A percentile compares a stretch with the other conserved stretches of the same genome.
Evolutionary conservation across 371 early-diverging fungal species (phyloP).

Genomic region (Mucor indicus): DNA sequence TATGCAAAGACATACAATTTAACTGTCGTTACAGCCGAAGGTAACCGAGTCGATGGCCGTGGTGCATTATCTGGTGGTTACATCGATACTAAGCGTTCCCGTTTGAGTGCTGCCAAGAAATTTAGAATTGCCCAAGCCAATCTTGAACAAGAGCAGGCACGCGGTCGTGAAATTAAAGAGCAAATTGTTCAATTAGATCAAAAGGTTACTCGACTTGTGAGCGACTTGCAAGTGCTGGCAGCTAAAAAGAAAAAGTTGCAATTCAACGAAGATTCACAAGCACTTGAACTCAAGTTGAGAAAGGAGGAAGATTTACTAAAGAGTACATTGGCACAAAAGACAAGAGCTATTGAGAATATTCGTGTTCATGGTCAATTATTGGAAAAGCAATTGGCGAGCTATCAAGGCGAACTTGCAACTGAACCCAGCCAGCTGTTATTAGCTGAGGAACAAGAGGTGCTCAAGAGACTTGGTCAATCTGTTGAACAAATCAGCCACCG

Average conservation of each 20-base stretch:
- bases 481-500: constrained; percentile 55
- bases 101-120: constrained; percentile 69
- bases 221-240: constrained; percentile 48
- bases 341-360: constrained; percentile 36
- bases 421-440: constrained; percentile 53
- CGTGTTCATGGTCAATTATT: constrained; percentile 34
- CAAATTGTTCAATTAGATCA: constrained; percentile 65
- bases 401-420: constrained; percentile 56
- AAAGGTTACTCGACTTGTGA: constrained; percentile 59
- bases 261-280: constrained; percentile 50
- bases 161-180: constrained; percentile 40
- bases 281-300: constrained; percentile 46
- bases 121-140: constrained; percentile 38
- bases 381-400: constrained; percentile 55
- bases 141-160: constrained; percentile 46
- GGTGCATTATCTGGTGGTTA: constrained; percentile 95
- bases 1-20: constrained; percentile 76
- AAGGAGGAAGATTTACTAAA: constrained; percentile 57
- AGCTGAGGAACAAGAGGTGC: constrained; percentile 50
- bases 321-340: constrained; percentile 38
- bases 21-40: constrained; percentile 89
- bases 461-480: constrained; percentile 47
- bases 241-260: constrained; percentile 47
- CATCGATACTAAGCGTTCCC: constrained; percentile 70
- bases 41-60: constrained; percentile 89